Base-by-base conservation (phyloP, 2,329 filamentous ascomycete species). In the Botrytis byssoidea region DNA sequence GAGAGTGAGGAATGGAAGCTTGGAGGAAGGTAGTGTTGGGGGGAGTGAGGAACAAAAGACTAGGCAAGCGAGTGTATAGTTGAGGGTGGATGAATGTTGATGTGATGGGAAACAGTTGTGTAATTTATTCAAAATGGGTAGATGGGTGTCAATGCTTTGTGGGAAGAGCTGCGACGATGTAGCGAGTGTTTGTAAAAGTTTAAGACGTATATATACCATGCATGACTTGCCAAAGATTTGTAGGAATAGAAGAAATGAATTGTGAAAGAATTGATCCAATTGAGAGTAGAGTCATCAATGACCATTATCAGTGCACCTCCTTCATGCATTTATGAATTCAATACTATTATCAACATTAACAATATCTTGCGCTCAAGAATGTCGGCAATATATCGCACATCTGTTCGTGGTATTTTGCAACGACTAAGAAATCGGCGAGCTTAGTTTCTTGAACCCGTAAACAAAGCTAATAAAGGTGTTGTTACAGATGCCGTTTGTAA, bases 371-470 rank as follows among this genome's bases (percentile, higher is more conserved):
- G 12, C 48, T n/a, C 4, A 0, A n/a, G 48, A 55, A 10, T 55
- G 0, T 16, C 25, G 10, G 12, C 4, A 48, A 48, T 48, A 48
- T 25, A 10, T 48, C 46, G 22, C 22, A 25, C 46, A 25, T 9
- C 12, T 10, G 20, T 25, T 25, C 20, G 7, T 8, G 35, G 25
- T 12, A 29, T 55, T 16, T 1, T 2, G n/a, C 12, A 55, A 14
- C 0, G 10, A n/a, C 22, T 4, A 10, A 9, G 14, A 4, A 5
- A 25, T n/a, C 1, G 48, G 22, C 0, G 22, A 51, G 4, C 22
- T 51, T n/a, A 25, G n/a, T n/a, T 14, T 25, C 10, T n/a, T 14
- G 4, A 4, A 10, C 5, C 12, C 12, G 25, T 29, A 4, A 29
- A 7, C 10, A 3, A 55, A 55, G 48, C 12, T 40, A 10, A 40